A percentile compares a stretch with the other conserved stretches of the same genome.
These are phyloP conservation scores for Colletotrichum nymphaeae DNA, from an alignment of 2,329 filamentous ascomycete genomes.

Conservation along the genomic window DNA sequence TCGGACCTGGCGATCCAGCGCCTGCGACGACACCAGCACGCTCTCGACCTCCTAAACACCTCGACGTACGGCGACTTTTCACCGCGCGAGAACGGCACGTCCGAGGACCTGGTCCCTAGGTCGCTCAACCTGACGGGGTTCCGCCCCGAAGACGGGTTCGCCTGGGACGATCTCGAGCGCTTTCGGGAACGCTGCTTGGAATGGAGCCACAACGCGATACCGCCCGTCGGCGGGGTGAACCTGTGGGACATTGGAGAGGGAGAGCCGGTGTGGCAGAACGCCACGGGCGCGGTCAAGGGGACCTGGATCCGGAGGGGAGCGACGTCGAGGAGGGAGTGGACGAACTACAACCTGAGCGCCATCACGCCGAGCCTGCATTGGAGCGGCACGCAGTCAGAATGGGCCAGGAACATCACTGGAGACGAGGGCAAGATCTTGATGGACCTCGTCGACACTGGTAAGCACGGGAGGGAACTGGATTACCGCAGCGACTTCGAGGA, in stretches of 20 bases:
- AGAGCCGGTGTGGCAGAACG: slow-evolving; percentile 76
- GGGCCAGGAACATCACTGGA: slow-evolving; percentile 86
- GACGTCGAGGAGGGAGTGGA: slow-evolving; percentile 57
- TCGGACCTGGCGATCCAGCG: slow-evolving; percentile 47
- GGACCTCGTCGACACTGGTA: slow-evolving; percentile 60
- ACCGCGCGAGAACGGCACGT: slow-evolving; percentile 47
- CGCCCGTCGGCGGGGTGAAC: slow-evolving; percentile 52
- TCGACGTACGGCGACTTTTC: slow-evolving; percentile 71
- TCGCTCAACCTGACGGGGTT: slow-evolving; percentile 83
- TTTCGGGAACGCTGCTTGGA: slow-evolving; percentile 75
- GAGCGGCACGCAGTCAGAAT: slow-evolving; percentile 67
- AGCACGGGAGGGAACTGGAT: slow-evolving; percentile 59
- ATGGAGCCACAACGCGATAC: slow-evolving; percentile 66
- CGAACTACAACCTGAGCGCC: slow-evolving; percentile 71
- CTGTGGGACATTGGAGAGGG: slow-evolving; percentile 51
- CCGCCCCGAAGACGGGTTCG: slow-evolving; percentile 77
- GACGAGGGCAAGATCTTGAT: slow-evolving; percentile 75
- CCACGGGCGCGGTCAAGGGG: slow-evolving; percentile 82
- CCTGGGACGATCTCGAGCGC: slow-evolving; percentile 77
- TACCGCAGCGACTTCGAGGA: slow-evolving; percentile 54
- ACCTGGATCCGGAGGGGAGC: slow-evolving; percentile 74
- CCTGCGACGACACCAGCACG: slow-evolving; percentile 62
- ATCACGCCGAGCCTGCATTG: slow-evolving; percentile 76
- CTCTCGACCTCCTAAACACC: slow-evolving; percentile 64
- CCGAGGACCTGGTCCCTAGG: slow-evolving; percentile 40